phyloP scores from a whole-genome alignment of 352 stramenopile species.

The Blastocystis sp. region DNA sequence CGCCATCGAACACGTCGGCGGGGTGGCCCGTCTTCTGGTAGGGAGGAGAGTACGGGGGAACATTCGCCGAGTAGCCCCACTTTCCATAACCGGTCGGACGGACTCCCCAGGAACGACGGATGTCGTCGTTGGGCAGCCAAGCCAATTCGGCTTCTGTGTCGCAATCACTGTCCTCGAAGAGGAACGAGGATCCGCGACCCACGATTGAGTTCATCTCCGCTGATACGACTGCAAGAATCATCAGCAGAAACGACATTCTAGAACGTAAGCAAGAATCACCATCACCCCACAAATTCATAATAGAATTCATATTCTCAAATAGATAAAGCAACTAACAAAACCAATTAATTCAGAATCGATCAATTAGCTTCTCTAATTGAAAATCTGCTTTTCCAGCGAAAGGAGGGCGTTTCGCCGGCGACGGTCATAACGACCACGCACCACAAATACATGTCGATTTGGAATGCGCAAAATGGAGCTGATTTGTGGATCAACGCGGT shows the following conservation, averaged over 20 bases:
- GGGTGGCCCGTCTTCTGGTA: conserved; percentile 71
- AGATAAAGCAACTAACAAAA: conserved; percentile 69
- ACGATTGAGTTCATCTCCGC: conserved; percentile 45
- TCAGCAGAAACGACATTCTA: conserved; percentile 68
- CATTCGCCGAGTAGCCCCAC: conserved; percentile 70
- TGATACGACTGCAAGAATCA: conserved; percentile 63
- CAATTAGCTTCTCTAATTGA: conserved; percentile 66
- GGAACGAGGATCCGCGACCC: conserved; percentile 15
- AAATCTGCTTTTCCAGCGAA: conserved; percentile 50
- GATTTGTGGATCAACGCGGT: background rate
- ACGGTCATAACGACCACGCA: background rate
- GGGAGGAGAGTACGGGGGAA: conserved; percentile 66
- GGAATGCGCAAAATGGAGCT: background rate
- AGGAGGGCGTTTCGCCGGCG: background rate
- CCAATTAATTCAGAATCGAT: conserved; percentile 52
- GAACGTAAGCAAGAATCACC: background rate
- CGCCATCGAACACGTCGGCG: conserved; percentile 70
- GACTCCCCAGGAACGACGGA: conserved; percentile 54
- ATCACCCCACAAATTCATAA: conserved; percentile 7
- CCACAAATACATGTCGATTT: conserved; percentile 53
- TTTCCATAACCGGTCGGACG: conserved; percentile 58
- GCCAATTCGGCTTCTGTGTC: background rate
- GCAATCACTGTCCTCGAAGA: conserved; percentile 29
- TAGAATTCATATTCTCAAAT: conserved; percentile 66
- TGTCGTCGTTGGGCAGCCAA: conserved; percentile 51